Evolutionary conservation across 192 early-diverging fungal species (phyloP).

Genomic region (Entrophospora sp.): DNA sequence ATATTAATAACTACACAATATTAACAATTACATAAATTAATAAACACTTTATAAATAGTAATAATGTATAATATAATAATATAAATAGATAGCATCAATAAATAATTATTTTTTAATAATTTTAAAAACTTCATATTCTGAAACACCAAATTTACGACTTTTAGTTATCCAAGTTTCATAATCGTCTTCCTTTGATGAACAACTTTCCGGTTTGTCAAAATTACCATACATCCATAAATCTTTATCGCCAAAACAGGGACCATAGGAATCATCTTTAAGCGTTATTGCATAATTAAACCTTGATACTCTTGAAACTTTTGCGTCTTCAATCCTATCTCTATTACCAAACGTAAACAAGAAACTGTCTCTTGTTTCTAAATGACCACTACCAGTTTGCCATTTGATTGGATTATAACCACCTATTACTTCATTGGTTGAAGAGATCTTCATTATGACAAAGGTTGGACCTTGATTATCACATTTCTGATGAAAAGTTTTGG

Average conservation of each 20-base stretch:
- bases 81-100: no score
- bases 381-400: background rate
- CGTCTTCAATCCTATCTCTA: background rate
- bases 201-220: background rate
- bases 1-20: no score
- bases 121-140: no score
- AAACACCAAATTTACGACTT: background rate
- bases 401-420: background rate
- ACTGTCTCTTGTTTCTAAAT: background rate
- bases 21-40: no score
- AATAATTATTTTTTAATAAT: no score
- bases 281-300: background rate
- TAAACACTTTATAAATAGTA: no score
- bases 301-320: background rate
- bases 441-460: background rate
- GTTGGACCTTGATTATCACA: background rate
- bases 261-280: background rate
- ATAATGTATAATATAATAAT: no score
- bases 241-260: slow-evolving; percentile 6
- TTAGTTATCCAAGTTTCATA: background rate
- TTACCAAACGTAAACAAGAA: background rate
- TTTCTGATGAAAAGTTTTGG: background rate
- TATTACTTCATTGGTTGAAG: background rate
- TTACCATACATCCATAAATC: background rate
- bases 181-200: background rate